Evolutionary conservation across 2,329 filamentous ascomycete genomes (phyloP).

Genomic region (Lachnellula cervina): DNA sequence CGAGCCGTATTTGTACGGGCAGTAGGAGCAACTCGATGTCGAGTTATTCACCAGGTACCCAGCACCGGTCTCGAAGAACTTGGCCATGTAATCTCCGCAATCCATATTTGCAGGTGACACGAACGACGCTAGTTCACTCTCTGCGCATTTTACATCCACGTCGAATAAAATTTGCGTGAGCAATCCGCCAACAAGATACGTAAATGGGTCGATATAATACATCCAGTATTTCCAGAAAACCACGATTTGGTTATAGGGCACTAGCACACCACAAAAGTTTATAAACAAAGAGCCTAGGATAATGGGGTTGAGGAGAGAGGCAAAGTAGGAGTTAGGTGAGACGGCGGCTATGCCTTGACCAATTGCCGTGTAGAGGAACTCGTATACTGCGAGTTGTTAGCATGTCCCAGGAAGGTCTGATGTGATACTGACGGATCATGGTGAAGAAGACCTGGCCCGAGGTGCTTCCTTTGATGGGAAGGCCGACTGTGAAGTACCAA

Average conservation of each 20-base stretch:
- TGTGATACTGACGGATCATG: constrained; percentile 36
- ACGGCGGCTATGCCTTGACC: constrained; percentile 61
- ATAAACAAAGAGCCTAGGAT: constrained; percentile 51
- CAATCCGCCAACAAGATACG: constrained; percentile 54
- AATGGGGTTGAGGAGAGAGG: constrained; percentile 52
- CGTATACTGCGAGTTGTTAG: constrained; percentile 38
- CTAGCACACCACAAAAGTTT: constrained; percentile 70
- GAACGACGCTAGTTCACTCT: constrained; percentile 45
- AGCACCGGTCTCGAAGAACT: too few species aligned
- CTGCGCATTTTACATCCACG: constrained; percentile 41
- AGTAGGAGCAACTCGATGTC: constrained; percentile 52
- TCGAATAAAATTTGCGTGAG: constrained; percentile 48
- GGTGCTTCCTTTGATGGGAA: constrained; percentile 38
- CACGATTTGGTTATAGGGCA: constrained; percentile 58
- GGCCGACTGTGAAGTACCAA: constrained; percentile 56
- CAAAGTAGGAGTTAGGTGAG: constrained; percentile 56
- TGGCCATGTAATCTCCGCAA: too few species aligned
- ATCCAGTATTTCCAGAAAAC: constrained; percentile 54
- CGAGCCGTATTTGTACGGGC: constrained; percentile 51
- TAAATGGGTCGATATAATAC: constrained; percentile 57
- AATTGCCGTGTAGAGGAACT: constrained; percentile 56
- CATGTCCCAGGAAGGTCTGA: too few species aligned
- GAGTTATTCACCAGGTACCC: constrained; percentile 50
- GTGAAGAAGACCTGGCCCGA: constrained; percentile 50
- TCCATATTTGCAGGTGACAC: constrained; percentile 10